Evolutionary conservation across 2,329 filamentous ascomycete genomes (phyloP).

Genomic region (Blumeriella jaapii): DNA sequence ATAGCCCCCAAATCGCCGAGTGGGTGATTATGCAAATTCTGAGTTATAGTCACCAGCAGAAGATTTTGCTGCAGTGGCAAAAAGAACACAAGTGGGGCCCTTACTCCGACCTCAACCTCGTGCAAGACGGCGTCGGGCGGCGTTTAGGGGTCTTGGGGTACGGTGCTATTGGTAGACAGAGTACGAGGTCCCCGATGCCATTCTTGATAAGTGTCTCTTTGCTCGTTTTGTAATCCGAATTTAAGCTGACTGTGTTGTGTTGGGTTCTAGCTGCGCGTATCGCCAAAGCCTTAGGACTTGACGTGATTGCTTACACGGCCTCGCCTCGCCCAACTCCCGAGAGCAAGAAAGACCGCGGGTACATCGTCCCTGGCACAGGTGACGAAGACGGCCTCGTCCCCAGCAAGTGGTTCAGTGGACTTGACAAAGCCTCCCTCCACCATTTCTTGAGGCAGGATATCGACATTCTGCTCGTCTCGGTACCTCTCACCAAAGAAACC

Average conservation of each 20-base stretch:
- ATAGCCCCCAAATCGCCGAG: constrained; percentile 49
- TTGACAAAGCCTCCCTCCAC: constrained; percentile 25
- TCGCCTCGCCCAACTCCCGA: constrained; percentile 45
- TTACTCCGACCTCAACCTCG: constrained; percentile 22
- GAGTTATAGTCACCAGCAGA: constrained; percentile 43
- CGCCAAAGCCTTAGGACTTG: constrained; percentile 45
- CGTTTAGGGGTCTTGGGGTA: constrained; percentile 39
- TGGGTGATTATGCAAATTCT: constrained; percentile 54
- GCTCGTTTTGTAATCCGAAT: background rate
- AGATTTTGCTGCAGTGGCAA: constrained; percentile 43
- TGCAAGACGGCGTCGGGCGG: constrained; percentile 45
- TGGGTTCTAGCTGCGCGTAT: constrained; percentile 35
- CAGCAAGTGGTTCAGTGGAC: constrained; percentile 28
- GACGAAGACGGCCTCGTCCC: constrained; percentile 29
- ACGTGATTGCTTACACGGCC: constrained; percentile 54
- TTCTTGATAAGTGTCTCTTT: too few relatives aligned
- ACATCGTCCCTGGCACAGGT: constrained; percentile 50
- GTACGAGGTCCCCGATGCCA: constrained; percentile 24
- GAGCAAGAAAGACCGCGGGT: constrained; percentile 44
- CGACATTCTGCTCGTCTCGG: constrained; percentile 29
- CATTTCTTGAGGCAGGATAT: constrained; percentile 28
- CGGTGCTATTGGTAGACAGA: constrained; percentile 30
- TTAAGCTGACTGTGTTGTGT: constrained; percentile 4
- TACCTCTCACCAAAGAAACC: constrained; percentile 29
- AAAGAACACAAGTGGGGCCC: constrained; percentile 41